phyloP scores from a whole-genome alignment of 1,284 basidiomycete genomes.

The Exobasidium cylindrosporum region DNA sequence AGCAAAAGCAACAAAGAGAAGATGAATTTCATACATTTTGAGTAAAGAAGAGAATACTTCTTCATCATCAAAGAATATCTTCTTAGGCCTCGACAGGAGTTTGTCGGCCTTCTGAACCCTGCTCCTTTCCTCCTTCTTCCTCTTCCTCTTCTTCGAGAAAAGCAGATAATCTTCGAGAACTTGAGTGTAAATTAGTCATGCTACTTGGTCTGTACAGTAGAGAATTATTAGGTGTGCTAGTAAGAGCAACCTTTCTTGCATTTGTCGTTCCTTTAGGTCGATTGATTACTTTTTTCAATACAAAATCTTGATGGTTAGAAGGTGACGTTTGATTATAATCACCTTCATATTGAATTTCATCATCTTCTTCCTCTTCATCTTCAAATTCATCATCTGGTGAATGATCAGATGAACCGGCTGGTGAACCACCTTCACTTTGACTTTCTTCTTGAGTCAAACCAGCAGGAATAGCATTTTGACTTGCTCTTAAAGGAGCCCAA shows the following conservation, averaged over 20 bases:
- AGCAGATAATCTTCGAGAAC: background rate
- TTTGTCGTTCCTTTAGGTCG: background rate
- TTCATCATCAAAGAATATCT: no score
- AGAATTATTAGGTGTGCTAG: background rate
- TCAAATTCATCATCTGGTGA: background rate
- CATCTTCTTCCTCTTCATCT: background rate
- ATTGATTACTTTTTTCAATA: background rate
- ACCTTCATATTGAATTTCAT: background rate
- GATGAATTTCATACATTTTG: background rate
- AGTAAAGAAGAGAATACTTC: background rate
- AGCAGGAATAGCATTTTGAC: constrained; percentile 3
- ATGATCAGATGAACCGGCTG: background rate
- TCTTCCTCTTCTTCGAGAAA: constrained; percentile 2
- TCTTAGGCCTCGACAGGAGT: background rate
- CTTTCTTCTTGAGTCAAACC: background rate
- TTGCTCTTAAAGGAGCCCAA: background rate
- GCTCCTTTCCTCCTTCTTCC: background rate
- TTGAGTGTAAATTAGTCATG: background rate
- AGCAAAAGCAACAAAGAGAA: background rate
- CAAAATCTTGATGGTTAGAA: no score
- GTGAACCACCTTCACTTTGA: background rate
- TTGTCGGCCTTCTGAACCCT: background rate
- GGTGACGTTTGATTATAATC: background rate
- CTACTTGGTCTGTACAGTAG: background rate
- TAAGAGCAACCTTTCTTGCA: background rate